Base-by-base conservation (phyloP, 768 basidiomycete species). In the Leccinum aurantiacum region DNA sequence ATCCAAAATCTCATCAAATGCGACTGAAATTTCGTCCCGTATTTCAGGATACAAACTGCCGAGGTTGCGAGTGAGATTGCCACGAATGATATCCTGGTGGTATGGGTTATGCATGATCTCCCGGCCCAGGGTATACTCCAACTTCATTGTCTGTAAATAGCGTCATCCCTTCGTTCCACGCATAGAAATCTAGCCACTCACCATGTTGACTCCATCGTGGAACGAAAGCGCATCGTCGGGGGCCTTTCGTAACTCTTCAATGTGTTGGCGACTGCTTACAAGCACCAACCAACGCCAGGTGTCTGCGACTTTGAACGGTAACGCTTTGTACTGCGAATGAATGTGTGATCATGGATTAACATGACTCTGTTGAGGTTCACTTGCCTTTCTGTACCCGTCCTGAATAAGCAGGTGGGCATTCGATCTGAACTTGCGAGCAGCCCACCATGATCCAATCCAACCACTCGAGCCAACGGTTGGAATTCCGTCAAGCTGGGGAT, bases 181-280 rank as follows among this genome's bases (percentile, higher is more conserved):
- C 24, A 19, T 13, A 29, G 49, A 35, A 7, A 25, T 7, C 5
- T n/a, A 44, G n/a, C 73, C 0, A 10, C 50, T 31, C 10, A 51
- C 81, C 27, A 80, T 75, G 15, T 60, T 65, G 9, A 62, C 53
- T 2, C 74, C 73, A 22, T 69, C 74, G 0, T 52, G 17, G 33
- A 78, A 67, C 3, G 79, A 80, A 29, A 83, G 66, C 7, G 62
- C 62, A 31, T 76, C 75, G 15, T 78, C 77, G 0, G 79, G 71
- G 9, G 78, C 77, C 53, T 73, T 79, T 8, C 73, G 67, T 13
- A 82, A 29, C 9, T 51, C 50, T 11, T 51, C 50, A 2, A 51
- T 31, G 13, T 51, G 50, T 29, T 31, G 27, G 5, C 15, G 50
- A 31, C 50, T 17, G n/a, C 50, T n/a, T n/a, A 51, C 25, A 31